phyloP scores from a whole-genome alignment of 2,329 filamentous ascomycete genomes.

The Chaetomium sp. region DNA sequence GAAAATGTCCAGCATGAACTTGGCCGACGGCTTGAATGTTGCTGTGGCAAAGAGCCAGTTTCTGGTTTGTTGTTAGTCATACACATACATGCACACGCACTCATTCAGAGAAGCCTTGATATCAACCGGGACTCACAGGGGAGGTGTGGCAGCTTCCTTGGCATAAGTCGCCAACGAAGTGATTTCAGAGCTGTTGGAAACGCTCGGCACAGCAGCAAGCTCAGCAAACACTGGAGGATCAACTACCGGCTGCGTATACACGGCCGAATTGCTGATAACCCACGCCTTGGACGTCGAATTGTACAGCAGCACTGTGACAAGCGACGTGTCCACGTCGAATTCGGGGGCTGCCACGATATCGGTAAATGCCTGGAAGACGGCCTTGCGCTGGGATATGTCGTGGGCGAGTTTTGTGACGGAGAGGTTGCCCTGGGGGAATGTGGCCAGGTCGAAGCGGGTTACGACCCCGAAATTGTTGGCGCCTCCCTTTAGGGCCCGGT shows the following conservation, averaged over 20 bases:
- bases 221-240: background rate
- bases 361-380: background rate
- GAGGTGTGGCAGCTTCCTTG: conserved; percentile 1
- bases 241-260: background rate
- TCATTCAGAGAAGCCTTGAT: too few species aligned
- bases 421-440: conserved; percentile 3
- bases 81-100: too few species aligned
- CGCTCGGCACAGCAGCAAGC: background rate
- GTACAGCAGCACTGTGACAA: background rate
- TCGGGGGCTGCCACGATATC: background rate
- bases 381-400: background rate
- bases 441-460: conserved; percentile 1
- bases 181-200: conserved; percentile 2
- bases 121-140: background rate
- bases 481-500: conserved; percentile 5
- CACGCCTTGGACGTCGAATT: conserved; percentile 2
- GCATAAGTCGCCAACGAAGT: background rate
- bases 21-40: background rate
- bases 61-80: background rate
- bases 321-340: conserved; percentile 1
- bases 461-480: conserved; percentile 3
- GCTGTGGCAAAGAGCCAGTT: conserved; percentile 2
- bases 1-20: conserved; percentile 5
- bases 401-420: background rate
- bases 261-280: conserved; percentile 5